Evolutionary conservation across 169 alveolate species (phyloP).

Genomic region (Theileria sp.): DNA sequence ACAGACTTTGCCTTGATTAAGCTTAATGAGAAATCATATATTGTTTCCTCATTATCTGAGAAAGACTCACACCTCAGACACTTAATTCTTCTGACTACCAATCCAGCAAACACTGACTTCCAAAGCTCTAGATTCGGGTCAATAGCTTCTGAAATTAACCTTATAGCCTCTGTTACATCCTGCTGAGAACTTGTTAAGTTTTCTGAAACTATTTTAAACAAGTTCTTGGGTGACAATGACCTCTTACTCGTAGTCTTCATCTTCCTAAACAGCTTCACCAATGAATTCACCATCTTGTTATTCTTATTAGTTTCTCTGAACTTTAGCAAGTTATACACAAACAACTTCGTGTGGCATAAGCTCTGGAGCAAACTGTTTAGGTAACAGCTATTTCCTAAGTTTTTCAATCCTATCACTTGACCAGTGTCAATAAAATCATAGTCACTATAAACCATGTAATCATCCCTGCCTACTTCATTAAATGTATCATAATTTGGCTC

Average conservation of each 20-base stretch:
- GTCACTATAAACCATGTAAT: slow-evolving; percentile 1
- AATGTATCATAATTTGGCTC: background rate
- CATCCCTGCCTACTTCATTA: background rate
- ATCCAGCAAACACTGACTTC: slow-evolving; percentile 76
- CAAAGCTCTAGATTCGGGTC: slow-evolving; percentile 71
- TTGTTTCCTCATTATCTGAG: slow-evolving; percentile 70
- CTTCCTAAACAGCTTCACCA: slow-evolving; percentile 54
- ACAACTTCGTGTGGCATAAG: slow-evolving; percentile 86
- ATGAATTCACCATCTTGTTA: slow-evolving; percentile 19
- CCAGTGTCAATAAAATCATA: background rate
- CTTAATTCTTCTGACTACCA: slow-evolving; percentile 70
- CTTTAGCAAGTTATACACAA: slow-evolving; percentile 57
- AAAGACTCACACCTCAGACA: slow-evolving; percentile 68
- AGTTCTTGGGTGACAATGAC: slow-evolving; percentile 50
- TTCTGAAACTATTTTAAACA: slow-evolving; percentile 68
- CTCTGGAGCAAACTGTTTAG: slow-evolving; percentile 92
- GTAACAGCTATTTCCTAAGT: slow-evolving; percentile 94
- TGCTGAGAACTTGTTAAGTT: slow-evolving; percentile 71
- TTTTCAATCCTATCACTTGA: slow-evolving; percentile 79
- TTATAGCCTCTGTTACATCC: slow-evolving; percentile 75
- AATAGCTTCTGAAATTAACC: slow-evolving; percentile 66
- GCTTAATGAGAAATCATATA: slow-evolving; percentile 72
- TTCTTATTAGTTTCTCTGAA: slow-evolving; percentile 7
- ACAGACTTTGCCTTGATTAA: slow-evolving; percentile 59
- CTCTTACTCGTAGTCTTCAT: slow-evolving; percentile 63